Evolutionary conservation across 768 basidiomycete species (phyloP).

Genomic region (Rhizopogon salebrosus): DNA sequence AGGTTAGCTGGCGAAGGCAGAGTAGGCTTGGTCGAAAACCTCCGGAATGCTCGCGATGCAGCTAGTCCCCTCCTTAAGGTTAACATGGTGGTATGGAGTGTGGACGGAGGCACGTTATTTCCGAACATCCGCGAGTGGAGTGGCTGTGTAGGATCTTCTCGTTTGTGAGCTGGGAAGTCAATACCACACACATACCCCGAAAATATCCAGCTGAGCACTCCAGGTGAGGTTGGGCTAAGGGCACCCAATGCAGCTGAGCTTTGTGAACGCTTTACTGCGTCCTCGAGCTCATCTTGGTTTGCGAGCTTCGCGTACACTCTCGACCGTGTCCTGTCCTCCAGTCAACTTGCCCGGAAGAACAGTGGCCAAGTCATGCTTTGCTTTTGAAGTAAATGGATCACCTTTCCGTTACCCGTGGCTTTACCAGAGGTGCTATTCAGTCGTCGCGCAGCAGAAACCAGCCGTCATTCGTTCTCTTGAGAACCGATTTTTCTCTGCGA

Average conservation of each 20-base stretch:
- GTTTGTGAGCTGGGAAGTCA: not conserved
- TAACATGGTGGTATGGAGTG: constrained; percentile 25
- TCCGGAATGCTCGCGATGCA: constrained; percentile 19
- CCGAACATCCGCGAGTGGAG: not conserved
- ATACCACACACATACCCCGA: not conserved
- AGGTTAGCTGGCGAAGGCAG: constrained; percentile 22
- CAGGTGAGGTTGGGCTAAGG: not conserved
- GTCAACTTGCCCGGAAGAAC: not conserved
- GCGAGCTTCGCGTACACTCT: not conserved
- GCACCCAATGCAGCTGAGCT: constrained; percentile 12
- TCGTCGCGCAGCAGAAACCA: not conserved
- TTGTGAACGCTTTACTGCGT: constrained; percentile 16
- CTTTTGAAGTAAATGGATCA: not conserved
- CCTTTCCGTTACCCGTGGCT: constrained; percentile 5
- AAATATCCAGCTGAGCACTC: not conserved
- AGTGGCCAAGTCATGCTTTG: constrained; percentile 1
- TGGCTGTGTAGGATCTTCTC: not conserved
- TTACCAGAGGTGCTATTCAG: constrained; percentile 1
- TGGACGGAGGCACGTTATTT: not conserved
- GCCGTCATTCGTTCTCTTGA: constrained; percentile 16
- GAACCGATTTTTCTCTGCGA: constrained; percentile 37
- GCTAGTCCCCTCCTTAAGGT: constrained; percentile 31
- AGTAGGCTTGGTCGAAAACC: constrained; percentile 25
- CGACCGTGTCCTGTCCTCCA: not conserved
- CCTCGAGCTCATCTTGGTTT: constrained; percentile 9